Evolutionary conservation across 306 rosid genomes (phyloP), one percentile per base, ranked within the genome.

Genomic region (Prunus fruticosa): DNA sequence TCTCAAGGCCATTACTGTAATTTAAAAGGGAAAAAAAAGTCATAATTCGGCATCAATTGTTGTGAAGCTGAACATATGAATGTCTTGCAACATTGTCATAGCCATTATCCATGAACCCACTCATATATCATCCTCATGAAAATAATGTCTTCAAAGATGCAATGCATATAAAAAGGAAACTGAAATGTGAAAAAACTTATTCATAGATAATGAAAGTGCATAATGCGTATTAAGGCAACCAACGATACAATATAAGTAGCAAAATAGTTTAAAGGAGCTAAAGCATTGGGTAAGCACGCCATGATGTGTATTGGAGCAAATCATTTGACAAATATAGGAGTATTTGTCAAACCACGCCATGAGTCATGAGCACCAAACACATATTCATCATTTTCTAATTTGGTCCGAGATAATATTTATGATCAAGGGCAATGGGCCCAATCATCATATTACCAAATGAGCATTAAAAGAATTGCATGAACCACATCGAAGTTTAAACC

Each of bases 1-100:
- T 81, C 93, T 69, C 91, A 91, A 78, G 61, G 96, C 91, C 97
- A 92, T 95, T 57, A 16, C 83, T 85, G 80, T 41, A 67, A 22
- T 22, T 18, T 43, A 43, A 22, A 6, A 9, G n/a, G n/a, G 15
- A 16, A 32, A 67, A 2, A 41, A 47, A 64, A 27, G 19, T 28
- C 11, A 14, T 0, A 27, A 61, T 27, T 6, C 19, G 5, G 65
- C 38, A 61, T 25, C n/a, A 23, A 61, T 58, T 61, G 38, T 27
- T 61, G 8, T 61, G 66, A 27, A 27, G 41, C n/a, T 61, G 66
- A 28, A 61, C 34, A 61, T 27, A 15, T 27, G 66, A 61, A 27
- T 27, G 38, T 61, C 66, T 4, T 6, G 66, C 19, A 61, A 13
- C 38, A 61, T 13, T 61, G 18, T 27, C 18, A 61, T 12, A 61